A percentile compares a stretch with the other conserved stretches of the same genome.
phyloP scores from a whole-genome alignment of 352 stramenopile species.

The Thraustotheca clavata region DNA sequence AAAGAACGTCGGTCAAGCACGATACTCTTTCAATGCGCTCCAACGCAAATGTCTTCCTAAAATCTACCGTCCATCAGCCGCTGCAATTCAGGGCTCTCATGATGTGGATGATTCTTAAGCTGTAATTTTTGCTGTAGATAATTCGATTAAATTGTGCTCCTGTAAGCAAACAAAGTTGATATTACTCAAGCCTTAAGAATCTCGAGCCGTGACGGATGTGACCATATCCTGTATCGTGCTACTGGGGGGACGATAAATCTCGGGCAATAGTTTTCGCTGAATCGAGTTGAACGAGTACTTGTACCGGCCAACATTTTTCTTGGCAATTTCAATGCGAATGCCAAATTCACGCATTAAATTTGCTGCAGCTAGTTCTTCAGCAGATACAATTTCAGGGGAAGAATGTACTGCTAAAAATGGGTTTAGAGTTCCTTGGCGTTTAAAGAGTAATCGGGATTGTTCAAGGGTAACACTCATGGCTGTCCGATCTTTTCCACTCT shows the following conservation, averaged over 20 bases:
- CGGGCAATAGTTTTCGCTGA: constrained; percentile 93
- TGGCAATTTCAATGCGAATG: constrained; percentile 90
- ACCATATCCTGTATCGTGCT: constrained; percentile 89
- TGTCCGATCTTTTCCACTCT: constrained; percentile 97
- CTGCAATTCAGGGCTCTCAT: constrained; percentile 32
- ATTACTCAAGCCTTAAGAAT: constrained; percentile 55
- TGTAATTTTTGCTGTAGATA: constrained; percentile 9
- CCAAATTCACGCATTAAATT: constrained; percentile 89
- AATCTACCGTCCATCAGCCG: constrained; percentile 33
- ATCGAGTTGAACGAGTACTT: constrained; percentile 98
- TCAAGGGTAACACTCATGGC: constrained; percentile 96
- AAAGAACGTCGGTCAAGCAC: constrained; percentile 77
- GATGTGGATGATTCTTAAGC: constrained; percentile 19
- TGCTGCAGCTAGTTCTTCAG: constrained; percentile 26
- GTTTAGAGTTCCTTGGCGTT: constrained; percentile 1
- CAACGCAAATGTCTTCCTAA: constrained; percentile 76
- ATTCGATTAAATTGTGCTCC: background rate
- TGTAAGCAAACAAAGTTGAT: too few species aligned
- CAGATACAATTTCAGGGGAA: background rate
- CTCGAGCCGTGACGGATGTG: constrained; percentile 81
- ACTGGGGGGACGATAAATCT: constrained; percentile 84
- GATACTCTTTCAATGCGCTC: constrained; percentile 80
- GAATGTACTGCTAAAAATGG: constrained; percentile 5
- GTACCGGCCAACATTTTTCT: constrained; percentile 94
- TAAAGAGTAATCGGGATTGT: constrained; percentile 59